Evolutionary conservation across 192 early-diverging fungal species (phyloP).

Genomic region (Entomortierella chlamydospora): DNA sequence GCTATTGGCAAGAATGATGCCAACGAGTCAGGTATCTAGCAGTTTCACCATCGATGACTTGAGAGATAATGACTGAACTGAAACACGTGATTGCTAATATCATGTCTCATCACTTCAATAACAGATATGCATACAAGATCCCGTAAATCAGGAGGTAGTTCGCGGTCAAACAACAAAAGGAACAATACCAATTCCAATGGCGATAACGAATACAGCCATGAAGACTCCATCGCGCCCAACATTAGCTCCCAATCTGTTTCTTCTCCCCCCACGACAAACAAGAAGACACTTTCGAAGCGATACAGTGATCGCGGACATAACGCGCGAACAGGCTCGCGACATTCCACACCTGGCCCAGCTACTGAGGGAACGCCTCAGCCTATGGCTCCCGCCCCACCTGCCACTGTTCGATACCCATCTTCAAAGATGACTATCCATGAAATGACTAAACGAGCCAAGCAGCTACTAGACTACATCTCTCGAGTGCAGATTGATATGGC

Average conservation of each 20-base stretch:
- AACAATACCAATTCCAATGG: neutral
- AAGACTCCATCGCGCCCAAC: conserved; percentile 5
- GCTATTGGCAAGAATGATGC: conserved; percentile 10
- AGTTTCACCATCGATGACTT: too few species aligned
- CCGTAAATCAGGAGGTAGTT: conserved; percentile 6
- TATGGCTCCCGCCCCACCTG: conserved; percentile 54
- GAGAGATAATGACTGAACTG: too few species aligned
- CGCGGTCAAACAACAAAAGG: neutral
- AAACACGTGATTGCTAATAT: neutral
- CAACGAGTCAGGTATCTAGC: neutral
- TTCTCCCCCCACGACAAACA: conserved; percentile 1
- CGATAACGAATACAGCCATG: neutral
- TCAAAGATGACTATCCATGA: conserved; percentile 67
- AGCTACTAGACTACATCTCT: conserved; percentile 71
- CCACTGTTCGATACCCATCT: conserved; percentile 66
- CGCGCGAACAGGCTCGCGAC: conserved; percentile 21
- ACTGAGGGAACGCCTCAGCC: conserved; percentile 37
- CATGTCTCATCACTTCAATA: neutral
- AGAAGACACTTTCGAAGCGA: conserved; percentile 14
- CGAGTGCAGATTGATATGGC: conserved; percentile 63
- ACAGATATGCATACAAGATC: neutral
- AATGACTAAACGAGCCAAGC: conserved; percentile 76
- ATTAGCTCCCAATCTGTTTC: conserved; percentile 5
- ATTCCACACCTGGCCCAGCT: conserved; percentile 27
- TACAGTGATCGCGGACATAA: conserved; percentile 9